Conservation (phyloP, 1,139 yeast species). For the Diutina rugosa region DNA sequence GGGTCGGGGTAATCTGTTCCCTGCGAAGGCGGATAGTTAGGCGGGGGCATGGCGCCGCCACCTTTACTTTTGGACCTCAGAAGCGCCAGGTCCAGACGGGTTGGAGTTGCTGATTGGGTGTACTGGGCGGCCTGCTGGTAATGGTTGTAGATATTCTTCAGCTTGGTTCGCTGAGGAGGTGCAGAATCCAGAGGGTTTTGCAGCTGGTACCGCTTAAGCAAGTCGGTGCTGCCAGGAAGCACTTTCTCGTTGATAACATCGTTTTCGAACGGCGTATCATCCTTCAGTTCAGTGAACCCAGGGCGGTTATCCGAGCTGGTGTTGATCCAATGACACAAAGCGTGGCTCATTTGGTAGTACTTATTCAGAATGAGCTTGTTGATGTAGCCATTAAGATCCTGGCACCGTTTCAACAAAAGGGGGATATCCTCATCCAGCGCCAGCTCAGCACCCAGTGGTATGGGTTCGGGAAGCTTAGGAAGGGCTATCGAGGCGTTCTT, state of each 20-base stretch:
- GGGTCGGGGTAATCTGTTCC: background rate
- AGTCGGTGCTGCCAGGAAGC: conserved; percentile 7
- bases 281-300: conserved; percentile 6
- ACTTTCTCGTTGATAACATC: conserved; percentile 8
- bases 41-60: background rate
- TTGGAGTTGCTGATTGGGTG: background rate
- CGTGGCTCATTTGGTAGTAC: conserved; percentile 14
- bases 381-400: conserved; percentile 22
- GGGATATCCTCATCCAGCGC: conserved; percentile 7
- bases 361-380: conserved; percentile 15
- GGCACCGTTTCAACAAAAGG: conserved; percentile 14
- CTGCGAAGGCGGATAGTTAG: background rate
- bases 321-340: conserved; percentile 22
- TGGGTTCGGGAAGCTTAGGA: conserved; percentile 33
- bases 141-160: conserved; percentile 12
- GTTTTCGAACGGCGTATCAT: conserved; percentile 5
- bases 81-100: background rate
- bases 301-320: conserved; percentile 6
- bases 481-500: conserved; percentile 11
- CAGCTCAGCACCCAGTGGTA: conserved; percentile 11
- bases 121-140: conserved; percentile 10
- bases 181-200: conserved; percentile 4
- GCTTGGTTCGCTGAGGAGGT: conserved; percentile 8
- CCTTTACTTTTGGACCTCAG: background rate
- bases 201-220: conserved; percentile 5